Percentiles rank a stretch among this genome's conserved stretches.
phyloP scores from a whole-genome alignment of 2,329 filamentous ascomycete genomes.

The Pseudogymnoascus sp. region DNA sequence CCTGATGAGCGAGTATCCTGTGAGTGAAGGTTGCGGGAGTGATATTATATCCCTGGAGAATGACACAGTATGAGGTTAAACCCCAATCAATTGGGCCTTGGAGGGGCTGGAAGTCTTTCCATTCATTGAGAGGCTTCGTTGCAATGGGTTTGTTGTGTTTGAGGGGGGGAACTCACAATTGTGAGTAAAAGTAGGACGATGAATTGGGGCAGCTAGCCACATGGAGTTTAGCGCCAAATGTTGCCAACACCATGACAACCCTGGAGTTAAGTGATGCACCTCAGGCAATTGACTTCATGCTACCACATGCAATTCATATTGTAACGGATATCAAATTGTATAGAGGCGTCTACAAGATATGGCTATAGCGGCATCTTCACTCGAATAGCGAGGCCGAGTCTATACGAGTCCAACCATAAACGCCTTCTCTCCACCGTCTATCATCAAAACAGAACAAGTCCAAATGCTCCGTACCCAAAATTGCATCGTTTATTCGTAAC shows the following conservation, averaged over 20 bases:
- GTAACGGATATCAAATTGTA: constrained; percentile 5
- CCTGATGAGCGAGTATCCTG: not conserved
- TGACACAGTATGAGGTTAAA: not conserved
- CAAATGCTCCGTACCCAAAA: constrained; percentile 7
- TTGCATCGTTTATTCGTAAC: constrained; percentile 20
- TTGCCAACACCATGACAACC: not conserved
- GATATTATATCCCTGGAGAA: not conserved
- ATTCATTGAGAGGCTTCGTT: not conserved
- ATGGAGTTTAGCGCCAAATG: not conserved
- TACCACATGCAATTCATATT: not conserved
- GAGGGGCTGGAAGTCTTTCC: not conserved
- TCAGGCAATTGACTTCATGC: not conserved
- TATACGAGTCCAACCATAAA: constrained; percentile 1
- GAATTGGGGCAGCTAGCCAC: not conserved
- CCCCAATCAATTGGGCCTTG: not conserved
- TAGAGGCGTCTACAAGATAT: constrained; percentile 4
- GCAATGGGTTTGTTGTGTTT: not conserved
- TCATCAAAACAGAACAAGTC: constrained; percentile 8
- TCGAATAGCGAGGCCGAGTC: constrained; percentile 7
- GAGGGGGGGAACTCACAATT: not conserved
- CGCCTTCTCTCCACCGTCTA: constrained; percentile 4
- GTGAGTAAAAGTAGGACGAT: not conserved
- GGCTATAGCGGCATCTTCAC: constrained; percentile 7
- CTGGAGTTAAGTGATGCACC: too few species aligned
- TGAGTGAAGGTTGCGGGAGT: not conserved